A percentile compares a stretch with the other conserved stretches of the same genome.
Evolutionary conservation across 1,139 yeast species (phyloP).

Genomic region (Saccharomyces pastorianus): DNA sequence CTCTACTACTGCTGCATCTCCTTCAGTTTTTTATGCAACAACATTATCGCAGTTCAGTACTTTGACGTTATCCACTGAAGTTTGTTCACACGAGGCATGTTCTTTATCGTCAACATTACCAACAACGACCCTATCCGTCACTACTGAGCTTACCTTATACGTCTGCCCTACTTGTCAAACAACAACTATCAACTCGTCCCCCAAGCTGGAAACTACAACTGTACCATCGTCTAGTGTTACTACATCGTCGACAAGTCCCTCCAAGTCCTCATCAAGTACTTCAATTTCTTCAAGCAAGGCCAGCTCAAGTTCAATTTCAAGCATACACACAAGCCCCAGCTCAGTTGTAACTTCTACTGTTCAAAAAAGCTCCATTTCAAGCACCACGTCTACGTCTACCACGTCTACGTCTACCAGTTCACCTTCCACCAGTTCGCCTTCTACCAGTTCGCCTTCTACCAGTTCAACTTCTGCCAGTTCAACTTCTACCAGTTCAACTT

Average conservation of each 20-base stretch:
- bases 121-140: slow-evolving; percentile 3
- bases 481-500: background rate
- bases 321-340: no score
- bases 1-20: background rate
- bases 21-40: background rate
- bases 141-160: slow-evolving; percentile 1
- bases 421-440: background rate
- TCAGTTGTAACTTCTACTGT: no score
- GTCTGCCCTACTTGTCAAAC: slow-evolving; percentile 3
- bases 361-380: no score
- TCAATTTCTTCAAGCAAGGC: no score
- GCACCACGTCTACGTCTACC: background rate
- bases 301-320: no score
- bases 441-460: background rate
- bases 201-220: background rate
- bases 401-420: background rate
- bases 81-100: slow-evolving; percentile 82
- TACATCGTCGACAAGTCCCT: background rate
- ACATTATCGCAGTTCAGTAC: background rate
- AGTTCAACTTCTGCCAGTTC: background rate
- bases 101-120: slow-evolving; percentile 62
- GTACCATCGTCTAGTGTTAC: background rate
- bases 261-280: no score
- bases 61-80: slow-evolving; percentile 59
- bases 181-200: background rate